Base-by-base conservation (phyloP, 2,329 filamentous ascomycete species). In the Colletotrichum phormii region DNA sequence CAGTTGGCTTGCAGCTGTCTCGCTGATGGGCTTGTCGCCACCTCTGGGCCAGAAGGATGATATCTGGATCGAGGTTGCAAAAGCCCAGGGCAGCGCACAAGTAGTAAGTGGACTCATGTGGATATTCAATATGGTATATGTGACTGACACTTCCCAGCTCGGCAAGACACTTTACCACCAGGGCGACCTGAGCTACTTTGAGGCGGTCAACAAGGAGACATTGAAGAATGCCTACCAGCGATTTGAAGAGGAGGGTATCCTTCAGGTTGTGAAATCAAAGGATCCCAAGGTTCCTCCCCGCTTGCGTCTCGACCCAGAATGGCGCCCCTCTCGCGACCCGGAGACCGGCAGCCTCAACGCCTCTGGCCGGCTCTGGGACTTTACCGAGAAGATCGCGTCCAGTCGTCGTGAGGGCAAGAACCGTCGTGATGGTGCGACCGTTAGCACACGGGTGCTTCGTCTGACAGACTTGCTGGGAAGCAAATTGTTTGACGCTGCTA, bases 81-180 rank as follows among this genome's bases (percentile, higher is more conserved):
- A 93, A 77, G 93, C 93, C 0, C 94, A 98, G 76, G 91, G 94
- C 78, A 93, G 89, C 76, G 94, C 95, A 0, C 95, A 98, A 78
- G 79, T 97, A 69, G 93, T 94, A 86, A 83, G 89, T 82, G 24
- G 51, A 2, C 29, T 15, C 18, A 26, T 24, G 22, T 26, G 5
- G 1, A 2, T 9, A 5, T 29, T 35, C 2, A 6, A 9, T 35
- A 1, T 0, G 12, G 13, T 1, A n/a, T 24, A 15, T 4, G 22
- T 15, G 5, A 63, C 75, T 80, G 78, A 79, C 59, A 26, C 15
- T 51, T 9, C 11, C 68, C 77, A 96, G 89, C 90, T 98, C 35
- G 97, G 97, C 67, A 98, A 99, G 84, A 98, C 97, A 0, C 88
- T 99, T 1, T 99, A 98, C 80, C 96, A 99, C 80, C 96, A 99